These are phyloP conservation scores for Citrullus amarus DNA, from an alignment of 306 rosid genomes.

Conservation along the genomic window DNA sequence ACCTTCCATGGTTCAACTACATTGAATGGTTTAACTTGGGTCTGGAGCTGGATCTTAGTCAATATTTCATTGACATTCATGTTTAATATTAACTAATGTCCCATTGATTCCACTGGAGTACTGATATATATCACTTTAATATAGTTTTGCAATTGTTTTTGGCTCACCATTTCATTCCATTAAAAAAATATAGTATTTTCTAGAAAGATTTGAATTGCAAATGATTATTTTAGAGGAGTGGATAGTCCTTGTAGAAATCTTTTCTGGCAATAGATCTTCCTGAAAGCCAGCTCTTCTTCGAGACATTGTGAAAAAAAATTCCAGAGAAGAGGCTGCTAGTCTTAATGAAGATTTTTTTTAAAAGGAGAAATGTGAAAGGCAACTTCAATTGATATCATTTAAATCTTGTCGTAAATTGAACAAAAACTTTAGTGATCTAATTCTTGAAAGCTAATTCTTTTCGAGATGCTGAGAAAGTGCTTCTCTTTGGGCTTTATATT, in stretches of 20 bases:
- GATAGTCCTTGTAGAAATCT: not conserved
- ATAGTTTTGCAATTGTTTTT: not conserved
- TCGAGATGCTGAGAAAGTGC: not conserved
- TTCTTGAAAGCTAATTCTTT: not conserved
- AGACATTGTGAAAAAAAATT: not conserved
- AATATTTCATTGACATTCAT: not conserved
- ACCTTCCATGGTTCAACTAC: not conserved
- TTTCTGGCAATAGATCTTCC: not conserved
- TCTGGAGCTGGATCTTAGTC: not conserved
- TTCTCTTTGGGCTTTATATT: not conserved
- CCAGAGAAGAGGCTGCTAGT: not conserved
- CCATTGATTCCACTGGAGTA: not conserved
- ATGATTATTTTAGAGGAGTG: not conserved
- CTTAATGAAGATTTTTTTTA: not conserved
- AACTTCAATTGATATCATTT: not conserved
- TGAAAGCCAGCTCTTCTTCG: not conserved
- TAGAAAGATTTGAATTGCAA: not conserved
- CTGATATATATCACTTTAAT: not conserved
- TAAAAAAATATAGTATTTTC: not conserved
- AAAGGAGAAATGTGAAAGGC: not conserved
- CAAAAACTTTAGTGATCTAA: not conserved
- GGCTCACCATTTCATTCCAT: not conserved
- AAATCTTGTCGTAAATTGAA: not conserved
- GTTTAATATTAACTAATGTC: not conserved
- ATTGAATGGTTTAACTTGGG: not conserved